A percentile compares a stretch with the other conserved stretches of the same genome.
Conservation (phyloP, 2,329 filamentous ascomycete genomes). For the Fusarium miscanthi region DNA sequence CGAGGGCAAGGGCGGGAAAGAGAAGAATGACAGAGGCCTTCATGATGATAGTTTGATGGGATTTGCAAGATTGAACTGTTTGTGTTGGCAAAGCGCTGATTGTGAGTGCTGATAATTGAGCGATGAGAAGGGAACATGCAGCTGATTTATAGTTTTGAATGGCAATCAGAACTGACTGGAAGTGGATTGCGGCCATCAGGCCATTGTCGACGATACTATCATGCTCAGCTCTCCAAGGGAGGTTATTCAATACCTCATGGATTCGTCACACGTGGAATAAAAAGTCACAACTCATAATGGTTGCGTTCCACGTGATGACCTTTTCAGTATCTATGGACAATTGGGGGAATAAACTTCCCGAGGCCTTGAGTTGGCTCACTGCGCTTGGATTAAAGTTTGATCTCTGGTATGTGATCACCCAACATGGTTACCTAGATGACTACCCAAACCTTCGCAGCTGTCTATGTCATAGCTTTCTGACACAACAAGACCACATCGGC, state of each 20-base stretch:
- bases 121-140: background rate
- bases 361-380: fast-evolving
- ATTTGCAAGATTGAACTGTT: background rate
- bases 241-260: fast-evolving
- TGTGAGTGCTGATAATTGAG: background rate
- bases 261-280: fast-evolving
- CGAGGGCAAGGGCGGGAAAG: background rate
- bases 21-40: background rate
- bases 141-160: background rate
- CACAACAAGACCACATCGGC: background rate
- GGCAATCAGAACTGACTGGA: fast-evolving
- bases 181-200: fast-evolving
- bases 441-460: too few species aligned
- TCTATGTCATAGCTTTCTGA: background rate
- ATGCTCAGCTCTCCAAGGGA: fast-evolving
- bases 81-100: background rate
- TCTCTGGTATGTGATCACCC: background rate
- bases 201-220: background rate
- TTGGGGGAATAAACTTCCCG: too few species aligned
- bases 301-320: too few species aligned
- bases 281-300: fast-evolving
- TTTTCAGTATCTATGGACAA: too few species aligned
- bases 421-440: background rate
- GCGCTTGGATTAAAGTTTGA: fast-evolving
- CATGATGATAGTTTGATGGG: background rate